phyloP scores from a whole-genome alignment of 495 filamentous ascomycete genomes.

The Neurospora sp. region DNA sequence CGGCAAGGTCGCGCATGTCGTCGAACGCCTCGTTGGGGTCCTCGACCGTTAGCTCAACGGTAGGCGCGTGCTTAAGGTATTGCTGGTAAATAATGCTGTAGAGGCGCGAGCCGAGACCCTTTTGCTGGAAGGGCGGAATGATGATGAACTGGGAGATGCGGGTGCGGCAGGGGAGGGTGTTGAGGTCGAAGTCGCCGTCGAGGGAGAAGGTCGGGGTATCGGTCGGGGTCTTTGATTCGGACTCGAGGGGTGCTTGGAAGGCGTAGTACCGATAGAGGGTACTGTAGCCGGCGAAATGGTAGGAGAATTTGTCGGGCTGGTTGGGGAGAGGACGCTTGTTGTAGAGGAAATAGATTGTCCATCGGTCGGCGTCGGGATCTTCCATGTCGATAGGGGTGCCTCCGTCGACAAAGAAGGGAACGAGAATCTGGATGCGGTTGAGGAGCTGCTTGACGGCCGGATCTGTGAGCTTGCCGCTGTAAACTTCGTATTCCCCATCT shows the following conservation, averaged over 20 bases:
- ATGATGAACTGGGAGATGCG: slow-evolving; percentile 93
- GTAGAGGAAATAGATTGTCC: slow-evolving; percentile 82
- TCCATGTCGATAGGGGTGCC: slow-evolving; percentile 62
- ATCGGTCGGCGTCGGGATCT: slow-evolving; percentile 67
- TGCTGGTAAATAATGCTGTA: slow-evolving; percentile 66
- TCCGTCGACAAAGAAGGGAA: slow-evolving; percentile 88
- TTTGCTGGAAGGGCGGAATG: slow-evolving; percentile 74
- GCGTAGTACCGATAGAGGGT: slow-evolving; percentile 81
- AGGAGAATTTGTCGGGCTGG: slow-evolving; percentile 42
- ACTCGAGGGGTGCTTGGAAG: slow-evolving; percentile 23
- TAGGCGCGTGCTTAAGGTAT: slow-evolving; percentile 50
- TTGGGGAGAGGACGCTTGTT: slow-evolving; percentile 43
- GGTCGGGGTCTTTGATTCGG: neutral
- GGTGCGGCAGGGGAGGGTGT: slow-evolving; percentile 51
- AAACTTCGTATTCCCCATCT: slow-evolving; percentile 39
- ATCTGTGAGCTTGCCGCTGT: slow-evolving; percentile 41
- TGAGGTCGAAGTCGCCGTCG: slow-evolving; percentile 19
- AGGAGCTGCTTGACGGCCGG: slow-evolving; percentile 52
- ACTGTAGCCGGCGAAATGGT: slow-evolving; percentile 73
- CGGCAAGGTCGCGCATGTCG: slow-evolving; percentile 74
- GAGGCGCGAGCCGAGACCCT: slow-evolving; percentile 68
- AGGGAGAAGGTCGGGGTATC: slow-evolving; percentile 15
- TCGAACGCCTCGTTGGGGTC: slow-evolving; percentile 95
- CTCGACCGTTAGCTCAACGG: slow-evolving; percentile 84
- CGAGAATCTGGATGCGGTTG: slow-evolving; percentile 69